Conservation (phyloP, 2,329 filamentous ascomycete genomes). For the Elsinoe fawcettii region DNA sequence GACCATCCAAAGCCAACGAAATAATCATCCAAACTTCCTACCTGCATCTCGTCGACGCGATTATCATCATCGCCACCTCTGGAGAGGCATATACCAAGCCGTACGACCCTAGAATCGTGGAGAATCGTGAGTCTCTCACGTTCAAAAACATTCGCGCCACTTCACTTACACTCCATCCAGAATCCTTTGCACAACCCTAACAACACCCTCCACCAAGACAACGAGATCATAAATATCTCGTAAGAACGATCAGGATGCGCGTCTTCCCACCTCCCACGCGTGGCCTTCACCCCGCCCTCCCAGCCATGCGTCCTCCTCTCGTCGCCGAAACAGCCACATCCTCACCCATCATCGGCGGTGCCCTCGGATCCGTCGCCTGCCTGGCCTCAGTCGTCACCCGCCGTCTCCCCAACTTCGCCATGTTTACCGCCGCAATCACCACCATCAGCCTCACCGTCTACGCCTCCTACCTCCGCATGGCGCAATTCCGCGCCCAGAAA, state of each 20-base stretch:
- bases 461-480: too few species aligned
- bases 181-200: not conserved
- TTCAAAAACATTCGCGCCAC: not conserved
- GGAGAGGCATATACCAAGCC: too few species aligned
- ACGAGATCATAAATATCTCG: not conserved
- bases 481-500: constrained; percentile 11
- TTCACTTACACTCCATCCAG: not conserved
- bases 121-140: not conserved
- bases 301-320: constrained; percentile 11
- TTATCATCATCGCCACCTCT: too few species aligned
- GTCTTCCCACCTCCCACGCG: constrained; percentile 17
- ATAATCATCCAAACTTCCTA: too few species aligned
- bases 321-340: not conserved
- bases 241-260: constrained; percentile 12
- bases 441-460: constrained; percentile 1
- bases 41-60: too few species aligned
- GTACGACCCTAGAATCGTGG: too few species aligned
- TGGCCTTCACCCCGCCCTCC: constrained; percentile 18
- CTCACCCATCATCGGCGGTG: constrained; percentile 15
- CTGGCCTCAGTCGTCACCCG: constrained; percentile 1
- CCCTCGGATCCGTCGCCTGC: constrained; percentile 8
- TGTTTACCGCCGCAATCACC: constrained; percentile 13
- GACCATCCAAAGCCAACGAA: too few species aligned
- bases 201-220: not conserved
- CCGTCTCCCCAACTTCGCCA: constrained; percentile 7